Percentiles rank a stretch among this genome's conserved stretches.
phyloP scores from a whole-genome alignment of 1,284 basidiomycete species.

The Pseudomicrostroma phylloplanum region DNA sequence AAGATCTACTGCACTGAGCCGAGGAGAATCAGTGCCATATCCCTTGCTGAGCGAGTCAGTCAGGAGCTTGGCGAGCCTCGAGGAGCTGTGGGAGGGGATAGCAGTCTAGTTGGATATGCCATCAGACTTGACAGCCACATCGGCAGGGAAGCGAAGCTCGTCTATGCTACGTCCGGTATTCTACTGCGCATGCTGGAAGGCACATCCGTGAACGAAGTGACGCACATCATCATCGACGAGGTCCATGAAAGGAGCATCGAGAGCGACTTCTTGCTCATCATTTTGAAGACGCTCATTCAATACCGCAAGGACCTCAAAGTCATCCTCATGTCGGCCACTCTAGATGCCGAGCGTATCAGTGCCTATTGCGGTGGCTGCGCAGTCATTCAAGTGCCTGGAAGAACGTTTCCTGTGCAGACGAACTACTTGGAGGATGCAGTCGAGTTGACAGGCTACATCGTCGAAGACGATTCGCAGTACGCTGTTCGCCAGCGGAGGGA shows the following conservation, averaged over 20 bases:
- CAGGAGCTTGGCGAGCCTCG: conserved; percentile 81
- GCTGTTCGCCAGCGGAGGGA: conserved; percentile 54
- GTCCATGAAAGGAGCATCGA: conserved; percentile 93
- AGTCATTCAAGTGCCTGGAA: conserved; percentile 69
- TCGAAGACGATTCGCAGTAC: conserved; percentile 71
- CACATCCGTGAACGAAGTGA: conserved; percentile 85
- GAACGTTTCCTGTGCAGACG: conserved; percentile 91
- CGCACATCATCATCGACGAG: conserved; percentile 83
- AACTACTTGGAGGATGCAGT: conserved; percentile 88
- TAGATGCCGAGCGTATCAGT: conserved; percentile 89
- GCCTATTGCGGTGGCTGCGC: conserved; percentile 86
- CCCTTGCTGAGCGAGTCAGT: conserved; percentile 90
- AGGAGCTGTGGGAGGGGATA: conserved; percentile 69
- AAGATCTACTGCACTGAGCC: conserved; percentile 96
- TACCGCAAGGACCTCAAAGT: conserved; percentile 80
- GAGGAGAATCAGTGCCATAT: conserved; percentile 91
- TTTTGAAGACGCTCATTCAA: conserved; percentile 78
- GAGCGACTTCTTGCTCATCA: conserved; percentile 92
- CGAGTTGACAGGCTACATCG: conserved; percentile 75
- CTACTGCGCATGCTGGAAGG: conserved; percentile 93
- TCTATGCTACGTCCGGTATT: conserved; percentile 80
- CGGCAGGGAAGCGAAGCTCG: conserved; percentile 32
- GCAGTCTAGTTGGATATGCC: conserved; percentile 86
- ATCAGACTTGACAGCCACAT: conserved; percentile 82
- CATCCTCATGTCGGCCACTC: conserved; percentile 93